Evolutionary conservation across 2,329 filamentous ascomycete species (phyloP), one percentile per base, ranked within the genome.

Genomic region (Penicillium sp.): DNA sequence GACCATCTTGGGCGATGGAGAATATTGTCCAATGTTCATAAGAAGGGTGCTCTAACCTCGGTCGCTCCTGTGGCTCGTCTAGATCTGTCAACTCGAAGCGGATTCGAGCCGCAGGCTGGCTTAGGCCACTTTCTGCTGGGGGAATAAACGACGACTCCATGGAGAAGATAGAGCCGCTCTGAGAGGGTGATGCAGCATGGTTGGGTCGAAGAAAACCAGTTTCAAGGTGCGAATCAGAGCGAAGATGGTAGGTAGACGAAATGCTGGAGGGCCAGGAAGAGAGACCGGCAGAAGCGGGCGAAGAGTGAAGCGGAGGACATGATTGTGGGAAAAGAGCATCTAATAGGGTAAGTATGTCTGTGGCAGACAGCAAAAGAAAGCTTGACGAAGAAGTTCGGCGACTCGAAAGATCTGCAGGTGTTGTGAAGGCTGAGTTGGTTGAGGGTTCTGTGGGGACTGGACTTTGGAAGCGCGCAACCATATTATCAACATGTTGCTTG

Each of bases 21-120:
- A 94, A 72, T 6, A 93, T 84, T 4, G 86, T 80, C 89, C 89
- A 95, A 46, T 84, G 77, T 68, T 94, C 89, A 1, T 85, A 84
- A 51, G 87, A 91, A 7, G 88, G 88, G 59, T 93, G 86, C 44
- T 82, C 80, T 14, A 84, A 74, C 10, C 74, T 77, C 11, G 89
- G 83, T 16, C 65, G 67, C 42, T 62, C 62, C 39, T 65, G 63
- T 9, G 62, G 62, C 39, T 69, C 68, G 27, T 63, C 60, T 44
- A 69, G 45, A 42, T 68, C 69, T 9, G 63, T 68, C 23, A 72
- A 34, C 50, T 72, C 69, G 41, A 70, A 70, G 28, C 68, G 68
- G 39, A 72, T 69, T 18, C 65, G 61, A 48, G 70, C 66, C 24
- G 67, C 69, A 44, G 60, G 64, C 39, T 63, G 65, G 22, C 50